Evolutionary conservation across 1,139 yeast species (phyloP).

Genomic region (Torulaspora globosa): DNA sequence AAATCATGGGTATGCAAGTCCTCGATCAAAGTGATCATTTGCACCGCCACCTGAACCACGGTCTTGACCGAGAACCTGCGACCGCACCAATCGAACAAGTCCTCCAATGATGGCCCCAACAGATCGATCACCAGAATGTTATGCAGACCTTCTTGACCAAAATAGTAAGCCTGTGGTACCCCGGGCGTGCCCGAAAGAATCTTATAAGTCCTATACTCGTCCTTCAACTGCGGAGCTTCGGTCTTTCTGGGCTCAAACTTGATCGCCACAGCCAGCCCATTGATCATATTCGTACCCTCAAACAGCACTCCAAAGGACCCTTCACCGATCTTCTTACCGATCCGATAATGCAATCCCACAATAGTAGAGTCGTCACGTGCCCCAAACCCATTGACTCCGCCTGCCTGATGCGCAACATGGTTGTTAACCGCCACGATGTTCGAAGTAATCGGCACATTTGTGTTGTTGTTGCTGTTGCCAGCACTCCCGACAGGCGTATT

Average conservation of each 20-base stretch:
- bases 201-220: conserved; percentile 71
- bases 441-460: conserved; percentile 10
- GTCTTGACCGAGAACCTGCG: conserved; percentile 65
- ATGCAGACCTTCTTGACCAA: conserved; percentile 78
- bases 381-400: conserved; percentile 3
- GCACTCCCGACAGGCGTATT: conserved; percentile 15
- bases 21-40: conserved; percentile 67
- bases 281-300: conserved; percentile 73
- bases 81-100: conserved; percentile 78
- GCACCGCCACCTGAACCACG: conserved; percentile 69
- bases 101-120: conserved; percentile 74
- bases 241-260: conserved; percentile 76
- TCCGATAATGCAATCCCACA: conserved; percentile 74
- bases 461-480: conserved; percentile 11
- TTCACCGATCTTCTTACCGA: conserved; percentile 80
- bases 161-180: conserved; percentile 70
- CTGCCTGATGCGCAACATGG: neutral
- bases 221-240: conserved; percentile 76
- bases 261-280: conserved; percentile 72
- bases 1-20: conserved; percentile 64
- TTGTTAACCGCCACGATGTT: conserved; percentile 1
- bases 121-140: conserved; percentile 69
- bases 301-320: conserved; percentile 82
- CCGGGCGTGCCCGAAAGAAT: conserved; percentile 59
- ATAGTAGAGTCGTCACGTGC: conserved; percentile 41